A percentile compares a stretch with the other conserved stretches of the same genome.
Evolutionary conservation across 768 basidiomycete genomes (phyloP).

Genomic region (Tremella fuciformis): DNA sequence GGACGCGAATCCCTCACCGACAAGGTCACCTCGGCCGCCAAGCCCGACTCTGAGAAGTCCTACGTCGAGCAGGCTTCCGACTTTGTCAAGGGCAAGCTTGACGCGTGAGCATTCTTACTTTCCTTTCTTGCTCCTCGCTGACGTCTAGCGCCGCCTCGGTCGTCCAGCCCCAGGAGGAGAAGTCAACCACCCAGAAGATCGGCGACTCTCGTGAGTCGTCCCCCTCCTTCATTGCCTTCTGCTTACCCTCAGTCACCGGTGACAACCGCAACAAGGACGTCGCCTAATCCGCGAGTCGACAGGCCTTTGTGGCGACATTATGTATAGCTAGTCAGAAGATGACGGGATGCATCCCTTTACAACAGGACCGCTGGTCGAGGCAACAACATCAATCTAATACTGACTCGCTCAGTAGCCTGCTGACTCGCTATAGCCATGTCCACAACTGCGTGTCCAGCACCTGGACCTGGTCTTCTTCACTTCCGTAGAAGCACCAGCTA

Average conservation of each 20-base stretch:
- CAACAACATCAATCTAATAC: too few species aligned
- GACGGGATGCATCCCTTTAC: too few species aligned
- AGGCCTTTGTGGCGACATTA: too few species aligned
- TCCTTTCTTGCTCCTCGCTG: neutral
- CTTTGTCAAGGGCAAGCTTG: slow-evolving; percentile 34
- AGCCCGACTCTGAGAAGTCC: slow-evolving; percentile 45
- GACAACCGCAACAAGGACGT: slow-evolving; percentile 43
- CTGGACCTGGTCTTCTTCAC: neutral
- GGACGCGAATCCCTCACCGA: slow-evolving; percentile 38
- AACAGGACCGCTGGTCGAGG: too few species aligned
- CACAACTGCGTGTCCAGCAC: slow-evolving; percentile 2
- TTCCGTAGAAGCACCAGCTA: slow-evolving; percentile 9
- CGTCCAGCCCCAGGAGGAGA: slow-evolving; percentile 45
- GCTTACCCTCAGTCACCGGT: slow-evolving; percentile 24
- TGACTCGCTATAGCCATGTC: slow-evolving; percentile 2
- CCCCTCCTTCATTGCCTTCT: neutral
- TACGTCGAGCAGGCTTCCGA: slow-evolving; percentile 39
- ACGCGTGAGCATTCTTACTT: slow-evolving; percentile 25
- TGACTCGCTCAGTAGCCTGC: neutral
- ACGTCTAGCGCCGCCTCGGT: slow-evolving; percentile 33
- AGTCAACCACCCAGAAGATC: slow-evolving; percentile 46
- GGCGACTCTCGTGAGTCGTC: slow-evolving; percentile 35
- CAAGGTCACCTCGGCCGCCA: slow-evolving; percentile 37
- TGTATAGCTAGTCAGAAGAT: too few species aligned
- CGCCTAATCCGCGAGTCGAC: neutral